phyloP scores from a whole-genome alignment of 495 filamentous ascomycete genomes.

The Diplogelasinospora grovesii region DNA sequence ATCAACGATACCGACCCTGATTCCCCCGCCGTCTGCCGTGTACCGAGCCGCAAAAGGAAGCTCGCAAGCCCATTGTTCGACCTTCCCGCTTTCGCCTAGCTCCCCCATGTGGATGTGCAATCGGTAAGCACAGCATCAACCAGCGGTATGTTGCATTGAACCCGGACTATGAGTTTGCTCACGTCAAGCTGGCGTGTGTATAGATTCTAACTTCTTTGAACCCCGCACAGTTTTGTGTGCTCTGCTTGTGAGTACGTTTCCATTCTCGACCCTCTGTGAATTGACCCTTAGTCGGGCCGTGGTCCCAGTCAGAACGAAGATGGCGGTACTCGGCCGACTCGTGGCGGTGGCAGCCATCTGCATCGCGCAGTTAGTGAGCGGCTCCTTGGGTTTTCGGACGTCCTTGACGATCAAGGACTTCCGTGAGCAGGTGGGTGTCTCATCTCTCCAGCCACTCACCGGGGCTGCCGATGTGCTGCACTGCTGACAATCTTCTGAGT shows the following conservation, averaged over 20 bases:
- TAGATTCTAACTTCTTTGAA: background rate
- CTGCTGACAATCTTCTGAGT: too few relatives aligned
- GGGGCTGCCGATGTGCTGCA: too few relatives aligned
- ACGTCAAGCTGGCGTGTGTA: background rate
- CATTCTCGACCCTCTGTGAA: background rate
- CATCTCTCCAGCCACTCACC: too few relatives aligned
- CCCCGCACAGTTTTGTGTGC: background rate
- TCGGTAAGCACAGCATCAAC: background rate
- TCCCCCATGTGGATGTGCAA: background rate
- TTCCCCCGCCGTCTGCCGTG: background rate
- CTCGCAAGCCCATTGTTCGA: background rate
- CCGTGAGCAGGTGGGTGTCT: constrained; percentile 13
- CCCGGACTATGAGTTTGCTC: too few relatives aligned
- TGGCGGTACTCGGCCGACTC: constrained; percentile 11
- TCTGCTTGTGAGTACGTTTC: background rate
- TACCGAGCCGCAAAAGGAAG: background rate
- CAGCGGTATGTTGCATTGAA: constrained; percentile 2
- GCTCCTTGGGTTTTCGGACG: constrained; percentile 11
- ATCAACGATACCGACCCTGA: too few relatives aligned
- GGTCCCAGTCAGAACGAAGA: background rate
- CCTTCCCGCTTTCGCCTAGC: constrained; percentile 1
- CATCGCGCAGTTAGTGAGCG: constrained; percentile 7
- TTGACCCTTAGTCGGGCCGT: too few relatives aligned
- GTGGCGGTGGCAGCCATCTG: constrained; percentile 4
- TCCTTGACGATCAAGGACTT: constrained; percentile 12